Base-by-base conservation (phyloP, 441 rosid genomes). In the Corymbia calophylla region DNA sequence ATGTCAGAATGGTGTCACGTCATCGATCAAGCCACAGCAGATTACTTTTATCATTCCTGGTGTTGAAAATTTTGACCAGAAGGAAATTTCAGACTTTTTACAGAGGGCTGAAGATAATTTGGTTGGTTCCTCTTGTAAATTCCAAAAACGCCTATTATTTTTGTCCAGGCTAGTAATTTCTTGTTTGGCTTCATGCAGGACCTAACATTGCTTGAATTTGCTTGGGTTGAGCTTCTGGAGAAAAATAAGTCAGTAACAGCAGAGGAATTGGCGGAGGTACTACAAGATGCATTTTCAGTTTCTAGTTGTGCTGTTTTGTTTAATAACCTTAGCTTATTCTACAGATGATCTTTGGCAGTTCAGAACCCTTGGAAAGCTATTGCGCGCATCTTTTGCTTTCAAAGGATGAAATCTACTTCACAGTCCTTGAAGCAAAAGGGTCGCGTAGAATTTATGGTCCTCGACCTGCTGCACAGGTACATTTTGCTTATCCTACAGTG, bases 331-430 rank as follows among this genome's bases (percentile, higher is more conserved):
- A 73, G 66, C 90, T 91, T 90, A 88, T 88, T 86, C 86, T 93
- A 92, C 98, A 98, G 99, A 95, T 96, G 92, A 94, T 97, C 89
- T 98, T 95, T 91, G 99, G 99, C 91, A 90, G 94, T 90, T 86
- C 92, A 19, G 99, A 97, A 91, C 95, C 99, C 87, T 96, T 96
- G 88, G 99, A 96, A 93, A 94, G 98, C 95, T 98, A 97, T 70
- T 97, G 99, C 92, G 96, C 99, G 80, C 99, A 98, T 95, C 96
- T 95, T 90, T 93, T 98, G 94, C 93, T 98, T 60, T 96, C 99
- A 86, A 94, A 93, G 89, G 99, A 98, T 92, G 98, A 96, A 88
- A 88, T 95, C 51, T 98, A 96, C 94, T 98, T 98, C 91, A 91
- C 94, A 62, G 93, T 96, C 53, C 87, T 92, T 91, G 98, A 94